Evolutionary conservation across 345 rosid genomes (phyloP), one percentile per base, ranked within the genome.

Genomic region (Citrus trifoliata): DNA sequence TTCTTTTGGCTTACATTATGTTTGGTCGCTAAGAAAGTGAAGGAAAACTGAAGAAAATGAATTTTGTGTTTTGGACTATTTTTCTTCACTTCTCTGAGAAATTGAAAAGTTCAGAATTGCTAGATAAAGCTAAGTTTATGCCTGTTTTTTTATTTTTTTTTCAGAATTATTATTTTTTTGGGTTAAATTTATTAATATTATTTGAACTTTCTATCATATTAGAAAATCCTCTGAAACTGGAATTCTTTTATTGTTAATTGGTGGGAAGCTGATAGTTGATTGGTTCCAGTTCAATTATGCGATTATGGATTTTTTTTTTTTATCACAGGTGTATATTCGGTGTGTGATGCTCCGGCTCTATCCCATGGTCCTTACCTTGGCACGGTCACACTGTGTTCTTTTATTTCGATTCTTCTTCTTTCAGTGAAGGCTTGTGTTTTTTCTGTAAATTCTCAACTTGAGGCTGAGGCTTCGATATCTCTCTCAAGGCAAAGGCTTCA

Each of bases 341-440:
- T 93, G 61, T 92, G 97, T 10, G 91, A 95, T 72, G 92, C 83
- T 4, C 89, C 97, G 22, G 89, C 91, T n/a, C 88, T 93, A 42
- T 93, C 98, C 0, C 93, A 95, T 32, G 98, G 98, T 55, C 97
- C 95, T 35, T 95, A 95, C 81, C 87, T 93, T 8, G 98, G 98
- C 82, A 90, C 95, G 51, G 98, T 95, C 48, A 83, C 98, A 1
- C 56, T 95, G 24, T 89, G 91, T 81, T 95, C 98, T 40, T 62
- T 91, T 67, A 76, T 85, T 73, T 95, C 98, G 0, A 82, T 95
- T 78, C 76, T 92, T 80, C 79, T 93, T 78, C 93, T 95, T 59
- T 92, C 95, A 1, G 85, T 93, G 8, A 95, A 95, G 89, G 93
- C 92, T 53, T 95, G 97, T 62, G 87, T 95, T 65, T 93, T 95